These are phyloP conservation scores for Linum tenue DNA, from an alignment of 345 rosid species.

Conservation along the genomic window DNA sequence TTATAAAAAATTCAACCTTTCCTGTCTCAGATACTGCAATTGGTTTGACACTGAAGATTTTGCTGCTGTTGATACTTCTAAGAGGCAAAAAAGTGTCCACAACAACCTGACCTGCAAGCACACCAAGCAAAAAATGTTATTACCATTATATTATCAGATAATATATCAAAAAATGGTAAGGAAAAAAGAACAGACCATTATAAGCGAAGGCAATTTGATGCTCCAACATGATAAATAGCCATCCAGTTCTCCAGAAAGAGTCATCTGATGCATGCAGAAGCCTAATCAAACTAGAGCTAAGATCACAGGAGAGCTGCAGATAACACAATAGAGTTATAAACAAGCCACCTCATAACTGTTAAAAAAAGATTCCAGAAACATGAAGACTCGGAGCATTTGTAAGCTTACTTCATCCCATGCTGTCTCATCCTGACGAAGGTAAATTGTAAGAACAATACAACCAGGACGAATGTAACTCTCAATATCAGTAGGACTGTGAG, in stretches of 20 bases:
- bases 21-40: conserved; percentile 61
- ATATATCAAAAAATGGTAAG: conserved; percentile 5
- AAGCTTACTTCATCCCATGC: conserved; percentile 86
- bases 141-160: conserved; percentile 1
- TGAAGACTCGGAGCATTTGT: conserved; percentile 6
- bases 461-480: conserved; percentile 99
- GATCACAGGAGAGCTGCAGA: conserved; percentile 59
- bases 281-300: conserved; percentile 67
- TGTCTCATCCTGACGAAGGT: conserved; percentile 78
- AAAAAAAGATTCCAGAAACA: conserved; percentile 5
- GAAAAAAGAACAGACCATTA: conserved; percentile 46
- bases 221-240: conserved; percentile 67
- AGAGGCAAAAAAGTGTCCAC: conserved; percentile 59
- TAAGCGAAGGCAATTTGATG: conserved; percentile 72
- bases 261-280: conserved; percentile 69
- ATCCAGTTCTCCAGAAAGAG: conserved; percentile 81
- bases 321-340: conserved; percentile 13
- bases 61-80: conserved; percentile 44
- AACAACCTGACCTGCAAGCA: conserved; percentile 71
- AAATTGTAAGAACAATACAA: conserved; percentile 71
- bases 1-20: conserved; percentile 53
- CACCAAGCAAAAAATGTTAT: conserved; percentile 5
- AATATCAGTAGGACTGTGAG: conserved; percentile 94
- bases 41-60: conserved; percentile 62
- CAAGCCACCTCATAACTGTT: conserved; percentile 12